Conservation (phyloP, 257 asterid species). For the Solanum habrochaites region DNA sequence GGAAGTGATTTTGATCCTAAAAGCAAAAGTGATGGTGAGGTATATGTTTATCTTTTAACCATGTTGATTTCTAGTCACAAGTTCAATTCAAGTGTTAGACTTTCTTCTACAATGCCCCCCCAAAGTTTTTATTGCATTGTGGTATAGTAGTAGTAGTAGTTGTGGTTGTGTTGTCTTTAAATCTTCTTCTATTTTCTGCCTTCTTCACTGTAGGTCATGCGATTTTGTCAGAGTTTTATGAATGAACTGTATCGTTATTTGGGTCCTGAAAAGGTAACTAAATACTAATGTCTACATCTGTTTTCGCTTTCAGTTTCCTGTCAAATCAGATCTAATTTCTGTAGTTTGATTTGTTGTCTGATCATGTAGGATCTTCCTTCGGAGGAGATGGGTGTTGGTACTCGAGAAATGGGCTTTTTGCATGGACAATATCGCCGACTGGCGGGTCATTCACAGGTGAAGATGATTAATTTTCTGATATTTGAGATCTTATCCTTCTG, state of each 20-base stretch:
- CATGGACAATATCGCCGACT: constrained; percentile 94
- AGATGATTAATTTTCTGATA: background rate
- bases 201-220: constrained; percentile 57
- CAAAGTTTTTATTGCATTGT: background rate
- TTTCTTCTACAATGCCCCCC: background rate
- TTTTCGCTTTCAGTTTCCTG: background rate
- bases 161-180: background rate
- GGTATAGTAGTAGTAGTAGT: background rate
- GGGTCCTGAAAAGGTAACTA: constrained; percentile 87
- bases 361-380: constrained; percentile 83
- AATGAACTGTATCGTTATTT: constrained; percentile 88
- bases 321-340: background rate
- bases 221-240: constrained; percentile 97
- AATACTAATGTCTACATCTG: background rate
- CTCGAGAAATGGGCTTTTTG: constrained; percentile 96
- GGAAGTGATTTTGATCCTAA: constrained; percentile 98
- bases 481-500: background rate
- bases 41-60: constrained; percentile 12
- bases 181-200: background rate
- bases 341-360: constrained; percentile 9
- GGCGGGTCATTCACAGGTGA: constrained; percentile 94
- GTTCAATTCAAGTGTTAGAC: background rate
- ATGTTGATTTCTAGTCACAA: constrained; percentile 8
- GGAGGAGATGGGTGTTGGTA: constrained; percentile 96
- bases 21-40: constrained; percentile 90